Evolutionary conservation across 2,329 filamentous ascomycete species (phyloP).

Genomic region (Cladosporium sp.): DNA sequence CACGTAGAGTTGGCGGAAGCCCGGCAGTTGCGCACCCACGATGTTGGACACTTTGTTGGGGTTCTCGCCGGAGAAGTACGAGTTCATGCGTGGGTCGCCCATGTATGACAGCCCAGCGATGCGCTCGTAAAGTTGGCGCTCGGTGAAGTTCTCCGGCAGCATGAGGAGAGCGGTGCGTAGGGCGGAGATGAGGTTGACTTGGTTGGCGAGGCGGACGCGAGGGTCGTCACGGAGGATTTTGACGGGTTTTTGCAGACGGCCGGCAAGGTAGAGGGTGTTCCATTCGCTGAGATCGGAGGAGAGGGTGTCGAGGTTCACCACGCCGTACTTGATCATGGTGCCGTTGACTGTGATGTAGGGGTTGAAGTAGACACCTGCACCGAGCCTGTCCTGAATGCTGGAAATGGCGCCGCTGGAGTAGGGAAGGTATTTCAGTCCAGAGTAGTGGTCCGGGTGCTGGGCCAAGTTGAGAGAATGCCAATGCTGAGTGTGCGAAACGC

Average conservation of each 20-base stretch:
- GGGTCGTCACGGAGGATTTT: constrained; percentile 96
- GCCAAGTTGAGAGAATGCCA: constrained; percentile 92
- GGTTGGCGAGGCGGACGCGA: constrained; percentile 86
- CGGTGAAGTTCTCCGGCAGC: constrained; percentile 77
- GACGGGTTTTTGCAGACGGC: constrained; percentile 92
- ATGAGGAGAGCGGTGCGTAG: constrained; percentile 85
- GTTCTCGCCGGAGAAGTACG: constrained; percentile 73
- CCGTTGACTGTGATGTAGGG: constrained; percentile 93
- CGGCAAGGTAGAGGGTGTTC: constrained; percentile 95
- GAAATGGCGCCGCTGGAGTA: constrained; percentile 78
- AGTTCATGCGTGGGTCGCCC: constrained; percentile 89
- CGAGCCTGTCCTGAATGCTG: constrained; percentile 78
- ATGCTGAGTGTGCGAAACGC: constrained; percentile 89
- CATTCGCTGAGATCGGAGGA: constrained; percentile 82
- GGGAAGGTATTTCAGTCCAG: constrained; percentile 67
- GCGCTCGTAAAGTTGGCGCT: constrained; percentile 81
- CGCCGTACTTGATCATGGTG: constrained; percentile 95
- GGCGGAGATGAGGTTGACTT: constrained; percentile 90
- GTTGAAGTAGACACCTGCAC: constrained; percentile 96
- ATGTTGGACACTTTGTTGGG: constrained; percentile 92
- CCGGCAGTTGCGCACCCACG: constrained; percentile 81
- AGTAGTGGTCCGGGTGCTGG: constrained; percentile 91
- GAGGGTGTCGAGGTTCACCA: constrained; percentile 88
- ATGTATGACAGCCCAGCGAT: constrained; percentile 92
- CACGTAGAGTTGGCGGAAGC: constrained; percentile 88